Evolutionary conservation across 108 stramenopile genomes (phyloP), one percentile per base, ranked within the genome.

Genomic region (Pseudonitzschia pungens): DNA sequence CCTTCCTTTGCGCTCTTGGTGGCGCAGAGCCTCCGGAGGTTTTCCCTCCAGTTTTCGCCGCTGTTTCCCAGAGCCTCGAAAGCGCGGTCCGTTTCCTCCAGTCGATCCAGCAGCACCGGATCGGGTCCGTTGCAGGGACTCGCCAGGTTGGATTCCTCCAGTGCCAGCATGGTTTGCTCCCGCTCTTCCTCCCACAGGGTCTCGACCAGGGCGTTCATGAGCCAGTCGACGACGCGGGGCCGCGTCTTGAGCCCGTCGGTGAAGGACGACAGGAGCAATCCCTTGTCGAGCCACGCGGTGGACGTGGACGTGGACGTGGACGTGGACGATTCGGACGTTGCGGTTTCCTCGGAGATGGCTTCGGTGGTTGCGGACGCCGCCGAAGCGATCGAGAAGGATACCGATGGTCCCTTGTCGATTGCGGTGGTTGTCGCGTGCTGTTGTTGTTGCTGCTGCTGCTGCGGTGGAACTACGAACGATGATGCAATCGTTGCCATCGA

Each of bases 41-140:
- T 57, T 44, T 22, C 60, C 27, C 70, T 69, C 68, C 36, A 74
- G 22, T 67, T 0, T 6, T 9, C 28, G 28, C 22, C 24, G 22
- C 42, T 28, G 4, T 40, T 31, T 62, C 20, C 32, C 31, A 40
- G 29, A 24, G 15, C 36, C 24, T 11, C 43, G 18, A 65, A 18
- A 4, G 15, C 16, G 14, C 51, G 29, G 20, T 60, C 66, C 22
- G 72, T 64, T 18, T 59, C 18, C 73, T 87, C 83, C 59, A 91
- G 41, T 20, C 73, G 70, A 42, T 76, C 68, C 54, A 87, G 54
- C 12, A 63, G 51, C 26, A 81, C 70, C 48, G 84, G 33, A 69
- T 84, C 63, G 14, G 91, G 91, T 48, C 93, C 93, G 78, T 80
- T 79, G 70, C 93, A 94, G 20, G 93, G 91, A 69, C 89, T 90